phyloP scores from a whole-genome alignment of 2,329 filamentous ascomycete genomes.

The Xylariaceae sp. region DNA sequence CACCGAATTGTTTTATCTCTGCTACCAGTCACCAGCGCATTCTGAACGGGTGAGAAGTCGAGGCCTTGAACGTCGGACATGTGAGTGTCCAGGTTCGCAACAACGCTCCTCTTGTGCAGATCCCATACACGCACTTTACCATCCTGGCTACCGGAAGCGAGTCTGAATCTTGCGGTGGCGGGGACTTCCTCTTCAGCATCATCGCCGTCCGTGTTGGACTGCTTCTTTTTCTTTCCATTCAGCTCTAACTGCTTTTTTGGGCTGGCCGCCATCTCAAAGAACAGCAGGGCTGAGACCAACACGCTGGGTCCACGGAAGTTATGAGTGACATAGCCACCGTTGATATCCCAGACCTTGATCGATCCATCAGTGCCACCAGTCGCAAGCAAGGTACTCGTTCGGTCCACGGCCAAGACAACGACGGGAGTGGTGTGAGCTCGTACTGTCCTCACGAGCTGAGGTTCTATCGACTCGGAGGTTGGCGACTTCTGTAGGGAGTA shows the following conservation, averaged over 20 bases:
- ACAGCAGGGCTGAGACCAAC: constrained; percentile 82
- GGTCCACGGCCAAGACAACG: constrained; percentile 77
- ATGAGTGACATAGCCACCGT: constrained; percentile 84
- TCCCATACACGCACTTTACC: constrained; percentile 91
- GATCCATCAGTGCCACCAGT: constrained; percentile 90
- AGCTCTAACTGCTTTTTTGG: constrained; percentile 39
- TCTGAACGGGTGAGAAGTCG: constrained; percentile 70
- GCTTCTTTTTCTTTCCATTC: constrained; percentile 41
- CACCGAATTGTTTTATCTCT: constrained; percentile 91
- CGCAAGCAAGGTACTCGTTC: constrained; percentile 81
- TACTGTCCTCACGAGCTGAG: constrained; percentile 68
- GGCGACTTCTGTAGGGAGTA: constrained; percentile 63
- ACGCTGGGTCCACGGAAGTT: constrained; percentile 92
- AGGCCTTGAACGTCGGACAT: constrained; percentile 89
- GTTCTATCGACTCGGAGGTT: constrained; percentile 53
- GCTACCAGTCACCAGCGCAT: constrained; percentile 74
- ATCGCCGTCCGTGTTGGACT: constrained; percentile 39
- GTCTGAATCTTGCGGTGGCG: constrained; percentile 57
- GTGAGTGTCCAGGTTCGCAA: constrained; percentile 80
- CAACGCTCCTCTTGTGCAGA: constrained; percentile 71
- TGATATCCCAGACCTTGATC: constrained; percentile 96
- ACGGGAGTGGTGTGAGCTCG: constrained; percentile 91
- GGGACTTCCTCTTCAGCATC: constrained; percentile 37
- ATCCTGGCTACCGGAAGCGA: constrained; percentile 90
- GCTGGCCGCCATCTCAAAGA: constrained; percentile 67